Conservation (phyloP, 208 protist species). For the Angomonas desouzai region DNA sequence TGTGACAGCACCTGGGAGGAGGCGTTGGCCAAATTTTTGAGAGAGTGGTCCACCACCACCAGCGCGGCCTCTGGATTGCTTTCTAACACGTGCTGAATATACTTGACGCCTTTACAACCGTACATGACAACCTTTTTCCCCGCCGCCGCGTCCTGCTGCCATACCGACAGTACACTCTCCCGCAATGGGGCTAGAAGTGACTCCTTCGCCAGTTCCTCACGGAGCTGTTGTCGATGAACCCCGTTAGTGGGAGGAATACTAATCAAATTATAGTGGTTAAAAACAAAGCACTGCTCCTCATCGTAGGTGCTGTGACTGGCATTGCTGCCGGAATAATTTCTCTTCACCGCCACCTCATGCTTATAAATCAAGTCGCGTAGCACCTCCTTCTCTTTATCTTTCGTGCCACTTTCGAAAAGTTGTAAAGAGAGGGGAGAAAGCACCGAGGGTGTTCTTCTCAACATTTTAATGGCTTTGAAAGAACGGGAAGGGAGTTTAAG, state of each 20-base stretch:
- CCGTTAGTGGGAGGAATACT: constrained; percentile 45
- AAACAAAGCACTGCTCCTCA: constrained; percentile 28
- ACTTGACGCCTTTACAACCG: constrained; percentile 50
- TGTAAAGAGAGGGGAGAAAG: neutral
- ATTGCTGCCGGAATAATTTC: constrained; percentile 20
- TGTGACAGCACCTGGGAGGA: constrained; percentile 26
- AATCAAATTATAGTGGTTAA: constrained; percentile 47
- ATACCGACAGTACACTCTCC: constrained; percentile 20
- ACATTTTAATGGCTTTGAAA: neutral
- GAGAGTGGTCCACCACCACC: constrained; percentile 58
- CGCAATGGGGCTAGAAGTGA: constrained; percentile 16
- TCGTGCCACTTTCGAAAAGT: constrained; percentile 9
- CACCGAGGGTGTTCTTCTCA: neutral
- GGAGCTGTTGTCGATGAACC: constrained; percentile 31
- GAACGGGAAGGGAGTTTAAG: neutral
- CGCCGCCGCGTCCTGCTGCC: constrained; percentile 14
- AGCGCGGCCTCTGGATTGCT: constrained; percentile 27
- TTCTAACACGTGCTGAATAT: constrained; percentile 49
- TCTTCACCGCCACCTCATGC: constrained; percentile 36
- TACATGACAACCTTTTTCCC: constrained; percentile 42
- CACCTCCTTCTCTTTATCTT: constrained; percentile 15
- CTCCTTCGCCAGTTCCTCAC: constrained; percentile 23
- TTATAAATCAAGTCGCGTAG: constrained; percentile 23
- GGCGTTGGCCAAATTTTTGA: constrained; percentile 41
- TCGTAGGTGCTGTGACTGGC: constrained; percentile 42